A percentile compares a stretch with the other conserved stretches of the same genome.
These are phyloP conservation scores for Gossypium mustelinum DNA, from an alignment of 345 rosid genomes.

Conservation along the genomic window DNA sequence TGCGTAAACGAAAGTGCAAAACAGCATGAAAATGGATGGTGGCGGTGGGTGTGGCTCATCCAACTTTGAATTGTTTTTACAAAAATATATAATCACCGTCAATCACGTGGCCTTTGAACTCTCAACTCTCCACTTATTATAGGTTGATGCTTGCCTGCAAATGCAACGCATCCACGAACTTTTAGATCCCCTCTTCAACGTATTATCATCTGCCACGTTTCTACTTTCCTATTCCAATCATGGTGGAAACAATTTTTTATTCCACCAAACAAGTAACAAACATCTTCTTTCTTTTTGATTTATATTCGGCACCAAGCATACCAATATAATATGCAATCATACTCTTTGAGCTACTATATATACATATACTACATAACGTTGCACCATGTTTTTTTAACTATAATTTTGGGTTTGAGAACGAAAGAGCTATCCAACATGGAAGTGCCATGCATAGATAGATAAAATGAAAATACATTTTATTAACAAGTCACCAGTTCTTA, in stretches of 20 bases:
- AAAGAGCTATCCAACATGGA: no score
- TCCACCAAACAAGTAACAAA: neutral
- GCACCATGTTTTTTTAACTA: no score
- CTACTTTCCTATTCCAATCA: neutral
- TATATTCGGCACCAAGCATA: neutral
- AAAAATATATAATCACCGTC: neutral
- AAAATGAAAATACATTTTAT: no score
- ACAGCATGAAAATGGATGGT: neutral
- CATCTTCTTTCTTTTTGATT: neutral
- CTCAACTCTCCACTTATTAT: neutral
- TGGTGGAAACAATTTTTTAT: neutral
- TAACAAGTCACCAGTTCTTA: neutral
- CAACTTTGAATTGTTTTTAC: neutral
- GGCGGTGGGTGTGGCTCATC: neutral
- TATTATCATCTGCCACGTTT: neutral
- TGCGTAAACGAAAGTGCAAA: no score
- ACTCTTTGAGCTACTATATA: neutral
- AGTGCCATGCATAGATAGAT: no score
- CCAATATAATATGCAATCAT: neutral
- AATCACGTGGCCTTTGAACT: conserved; percentile 5
- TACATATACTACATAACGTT: no score
- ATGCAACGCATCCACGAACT: neutral
- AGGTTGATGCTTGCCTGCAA: neutral
- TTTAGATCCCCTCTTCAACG: neutral
- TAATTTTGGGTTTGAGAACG: no score